Percentiles rank a stretch among this genome's conserved stretches.
Conservation (phyloP, 1,284 basidiomycete genomes). For the Pseudozyma sp. region DNA sequence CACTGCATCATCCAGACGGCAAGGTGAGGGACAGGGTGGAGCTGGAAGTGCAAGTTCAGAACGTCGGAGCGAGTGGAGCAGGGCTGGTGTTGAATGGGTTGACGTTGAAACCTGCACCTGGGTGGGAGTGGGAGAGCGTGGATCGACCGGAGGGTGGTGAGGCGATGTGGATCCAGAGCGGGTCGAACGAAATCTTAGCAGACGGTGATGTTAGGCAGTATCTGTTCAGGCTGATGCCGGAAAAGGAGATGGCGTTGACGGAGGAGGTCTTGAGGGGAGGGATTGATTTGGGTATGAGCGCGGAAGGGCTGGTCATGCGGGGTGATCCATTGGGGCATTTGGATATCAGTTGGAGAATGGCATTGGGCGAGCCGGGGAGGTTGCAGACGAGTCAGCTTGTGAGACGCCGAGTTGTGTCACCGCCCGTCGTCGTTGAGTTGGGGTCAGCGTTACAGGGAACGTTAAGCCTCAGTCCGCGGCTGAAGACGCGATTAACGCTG, state of each 20-base stretch:
- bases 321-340: constrained; percentile 53
- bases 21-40: constrained; percentile 46
- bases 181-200: constrained; percentile 29
- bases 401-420: constrained; percentile 10
- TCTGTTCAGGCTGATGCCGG: constrained; percentile 51
- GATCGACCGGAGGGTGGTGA: constrained; percentile 25
- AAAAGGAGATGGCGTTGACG: background rate
- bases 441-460: background rate
- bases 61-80: constrained; percentile 36
- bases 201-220: constrained; percentile 64
- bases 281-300: constrained; percentile 16
- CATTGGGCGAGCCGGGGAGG: constrained; percentile 57
- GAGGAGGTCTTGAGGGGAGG: background rate
- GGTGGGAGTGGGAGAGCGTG: constrained; percentile 35
- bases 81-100: constrained; percentile 53
- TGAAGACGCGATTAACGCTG: constrained; percentile 11
- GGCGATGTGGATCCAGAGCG: constrained; percentile 38
- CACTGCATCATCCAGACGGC: constrained; percentile 37
- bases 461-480: constrained; percentile 1
- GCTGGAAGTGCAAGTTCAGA: constrained; percentile 67
- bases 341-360: constrained; percentile 64
- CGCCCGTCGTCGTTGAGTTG: background rate
- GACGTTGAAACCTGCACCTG: constrained; percentile 35
- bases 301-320: constrained; percentile 13
- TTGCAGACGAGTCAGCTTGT: constrained; percentile 47